A percentile compares a stretch with the other conserved stretches of the same genome.
These are phyloP conservation scores for Protea cynaroides DNA, from an alignment of 164 flowering plant species.

Conservation along the genomic window DNA sequence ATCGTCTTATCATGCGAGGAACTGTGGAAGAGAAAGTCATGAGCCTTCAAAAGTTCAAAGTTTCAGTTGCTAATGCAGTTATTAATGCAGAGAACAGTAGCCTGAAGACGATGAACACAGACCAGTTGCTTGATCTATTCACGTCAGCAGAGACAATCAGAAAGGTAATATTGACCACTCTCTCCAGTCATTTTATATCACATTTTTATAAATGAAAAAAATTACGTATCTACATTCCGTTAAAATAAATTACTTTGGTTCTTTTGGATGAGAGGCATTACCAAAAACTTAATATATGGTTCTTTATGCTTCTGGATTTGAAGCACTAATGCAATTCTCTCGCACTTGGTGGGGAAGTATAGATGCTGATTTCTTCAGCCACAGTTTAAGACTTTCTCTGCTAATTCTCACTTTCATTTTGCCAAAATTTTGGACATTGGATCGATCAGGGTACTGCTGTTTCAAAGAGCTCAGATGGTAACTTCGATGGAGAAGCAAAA, in stretches of 20 bases:
- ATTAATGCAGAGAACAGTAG: slow-evolving; percentile 97
- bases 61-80: slow-evolving; percentile 85
- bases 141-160: slow-evolving; percentile 55
- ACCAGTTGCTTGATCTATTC: slow-evolving; percentile 96
- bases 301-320: too few relatives aligned
- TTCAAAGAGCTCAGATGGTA: slow-evolving; percentile 37
- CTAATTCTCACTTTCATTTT: not conserved
- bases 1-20: slow-evolving; percentile 97
- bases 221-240: too few relatives aligned
- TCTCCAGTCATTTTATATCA: too few relatives aligned
- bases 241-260: too few relatives aligned
- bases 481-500: slow-evolving; percentile 39
- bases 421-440: not conserved
- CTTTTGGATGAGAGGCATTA: too few relatives aligned
- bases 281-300: too few relatives aligned
- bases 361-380: too few relatives aligned
- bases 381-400: too few relatives aligned
- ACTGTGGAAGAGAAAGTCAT: slow-evolving; percentile 97
- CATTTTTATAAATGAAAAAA: too few relatives aligned
- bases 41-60: slow-evolving; percentile 93
- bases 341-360: too few relatives aligned
- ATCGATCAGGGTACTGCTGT: slow-evolving; percentile 34
- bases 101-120: slow-evolving; percentile 95
- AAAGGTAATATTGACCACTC: slow-evolving; percentile 44
- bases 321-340: too few relatives aligned